A percentile compares a stretch with the other conserved stretches of the same genome.
phyloP scores from a whole-genome alignment of 768 basidiomycete genomes.

The Agaricus sinodeliciosus region DNA sequence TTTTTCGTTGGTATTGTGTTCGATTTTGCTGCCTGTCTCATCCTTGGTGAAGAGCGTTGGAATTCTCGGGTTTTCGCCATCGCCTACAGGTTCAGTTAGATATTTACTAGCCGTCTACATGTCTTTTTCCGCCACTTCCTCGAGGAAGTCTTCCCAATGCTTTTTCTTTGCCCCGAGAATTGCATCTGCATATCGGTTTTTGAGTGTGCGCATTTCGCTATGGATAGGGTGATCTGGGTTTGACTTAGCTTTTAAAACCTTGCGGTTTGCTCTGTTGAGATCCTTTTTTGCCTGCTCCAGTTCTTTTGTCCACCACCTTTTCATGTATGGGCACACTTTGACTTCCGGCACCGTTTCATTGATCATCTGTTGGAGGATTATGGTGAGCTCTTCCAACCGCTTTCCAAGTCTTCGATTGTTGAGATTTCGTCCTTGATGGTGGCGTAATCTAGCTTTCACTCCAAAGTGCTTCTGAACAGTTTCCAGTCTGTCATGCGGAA shows the following conservation, averaged over 20 bases:
- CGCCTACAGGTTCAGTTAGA: conserved; percentile 13
- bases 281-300: conserved; percentile 16
- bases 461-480: conserved; percentile 16
- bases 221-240: conserved; percentile 17
- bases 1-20: conserved; percentile 16
- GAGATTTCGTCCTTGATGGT: background rate
- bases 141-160: conserved; percentile 24
- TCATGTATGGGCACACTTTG: conserved; percentile 6
- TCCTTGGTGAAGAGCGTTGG: conserved; percentile 16
- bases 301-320: conserved; percentile 19
- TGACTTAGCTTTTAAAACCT: conserved; percentile 6
- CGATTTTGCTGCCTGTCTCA: background rate
- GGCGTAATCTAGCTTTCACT: conserved; percentile 12
- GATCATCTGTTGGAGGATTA: conserved; percentile 8
- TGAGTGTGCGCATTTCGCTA: conserved; percentile 10
- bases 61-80: conserved; percentile 21
- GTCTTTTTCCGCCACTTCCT: conserved; percentile 7
- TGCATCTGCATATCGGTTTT: conserved; percentile 13
- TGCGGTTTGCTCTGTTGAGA: conserved; percentile 11
- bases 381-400: conserved; percentile 1
- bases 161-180: conserved; percentile 17
- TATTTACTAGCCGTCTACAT: conserved; percentile 22
- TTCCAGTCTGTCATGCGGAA: conserved; percentile 16
- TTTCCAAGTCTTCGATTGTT: background rate
- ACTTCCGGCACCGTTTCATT: background rate